Percentiles rank a stretch among this genome's conserved stretches.
These are phyloP conservation scores for Cicer judaicum DNA, from an alignment of 306 rosid genomes.

Conservation along the genomic window DNA sequence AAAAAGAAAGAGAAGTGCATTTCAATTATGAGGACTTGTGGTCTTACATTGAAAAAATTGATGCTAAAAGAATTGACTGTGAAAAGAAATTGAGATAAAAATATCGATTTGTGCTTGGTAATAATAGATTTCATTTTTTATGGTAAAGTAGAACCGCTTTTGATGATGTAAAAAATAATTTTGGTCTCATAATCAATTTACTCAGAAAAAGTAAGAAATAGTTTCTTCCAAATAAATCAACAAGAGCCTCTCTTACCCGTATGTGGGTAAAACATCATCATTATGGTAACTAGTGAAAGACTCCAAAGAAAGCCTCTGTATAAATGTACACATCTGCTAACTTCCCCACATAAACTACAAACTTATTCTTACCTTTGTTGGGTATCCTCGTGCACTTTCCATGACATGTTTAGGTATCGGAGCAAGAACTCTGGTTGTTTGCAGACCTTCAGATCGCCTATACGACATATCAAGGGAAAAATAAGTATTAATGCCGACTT, in stretches of 20 bases:
- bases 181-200: too few relatives aligned
- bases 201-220: background rate
- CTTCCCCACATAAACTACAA: conserved; percentile 13
- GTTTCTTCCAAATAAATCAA: background rate
- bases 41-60: conserved; percentile 13
- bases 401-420: conserved; percentile 82
- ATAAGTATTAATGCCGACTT: conserved; percentile 31
- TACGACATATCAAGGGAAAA: conserved; percentile 36
- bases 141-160: too few relatives aligned
- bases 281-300: background rate
- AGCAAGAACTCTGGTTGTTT: conserved; percentile 83
- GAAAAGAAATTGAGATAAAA: background rate
- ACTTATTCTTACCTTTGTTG: conserved; percentile 73
- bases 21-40: conserved; percentile 16
- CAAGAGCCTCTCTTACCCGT: conserved; percentile 27
- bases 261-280: background rate
- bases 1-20: conserved; percentile 13
- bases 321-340: conserved; percentile 14
- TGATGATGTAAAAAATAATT: too few relatives aligned
- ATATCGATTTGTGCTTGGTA: background rate
- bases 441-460: conserved; percentile 93
- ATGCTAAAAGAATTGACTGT: background rate
- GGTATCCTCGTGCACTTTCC: conserved; percentile 82
- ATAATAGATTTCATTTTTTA: too few relatives aligned
- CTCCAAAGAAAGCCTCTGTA: background rate